Evolutionary conservation across 345 rosid species (phyloP).

Genomic region (Barbarea vulgaris): DNA sequence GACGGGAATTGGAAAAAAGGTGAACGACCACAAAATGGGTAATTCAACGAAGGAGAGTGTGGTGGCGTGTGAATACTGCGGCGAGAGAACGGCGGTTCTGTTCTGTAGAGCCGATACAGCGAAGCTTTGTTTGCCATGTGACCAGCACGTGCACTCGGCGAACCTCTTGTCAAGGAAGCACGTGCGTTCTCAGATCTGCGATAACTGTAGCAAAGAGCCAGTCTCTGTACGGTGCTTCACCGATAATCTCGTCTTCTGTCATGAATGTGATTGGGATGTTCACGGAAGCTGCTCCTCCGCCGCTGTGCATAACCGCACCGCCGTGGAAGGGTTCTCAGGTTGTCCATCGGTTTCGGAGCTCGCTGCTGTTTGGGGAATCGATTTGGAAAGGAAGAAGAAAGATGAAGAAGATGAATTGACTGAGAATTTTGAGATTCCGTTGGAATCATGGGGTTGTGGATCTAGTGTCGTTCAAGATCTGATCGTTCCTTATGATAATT

Average conservation of each 20-base stretch:
- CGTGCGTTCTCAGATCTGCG: conserved; percentile 94
- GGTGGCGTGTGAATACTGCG: conserved; percentile 74
- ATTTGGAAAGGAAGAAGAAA: conserved; percentile 47
- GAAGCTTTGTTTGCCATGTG: conserved; percentile 84
- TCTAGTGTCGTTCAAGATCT: conserved; percentile 18
- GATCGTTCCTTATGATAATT: background rate
- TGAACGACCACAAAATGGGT: background rate
- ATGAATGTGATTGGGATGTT: conserved; percentile 73
- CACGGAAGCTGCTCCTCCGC: conserved; percentile 71
- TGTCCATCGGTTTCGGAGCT: conserved; percentile 67
- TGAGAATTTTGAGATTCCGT: background rate
- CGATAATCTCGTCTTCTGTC: conserved; percentile 66
- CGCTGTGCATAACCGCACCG: conserved; percentile 57
- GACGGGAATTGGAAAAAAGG: background rate
- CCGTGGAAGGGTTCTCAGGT: conserved; percentile 65
- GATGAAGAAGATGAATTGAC: background rate
- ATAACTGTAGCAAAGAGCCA: conserved; percentile 63
- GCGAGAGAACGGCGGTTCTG: conserved; percentile 64
- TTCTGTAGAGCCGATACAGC: conserved; percentile 91
- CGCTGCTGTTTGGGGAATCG: conserved; percentile 62
- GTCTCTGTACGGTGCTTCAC: conserved; percentile 63
- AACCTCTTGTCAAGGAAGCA: conserved; percentile 77
- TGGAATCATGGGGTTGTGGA: conserved; percentile 19
- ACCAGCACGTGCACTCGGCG: conserved; percentile 92
- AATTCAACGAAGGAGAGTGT: conserved; percentile 1